Base-by-base conservation (phyloP, 495 filamentous ascomycete genomes). In the Talaromyces borbonicus region DNA sequence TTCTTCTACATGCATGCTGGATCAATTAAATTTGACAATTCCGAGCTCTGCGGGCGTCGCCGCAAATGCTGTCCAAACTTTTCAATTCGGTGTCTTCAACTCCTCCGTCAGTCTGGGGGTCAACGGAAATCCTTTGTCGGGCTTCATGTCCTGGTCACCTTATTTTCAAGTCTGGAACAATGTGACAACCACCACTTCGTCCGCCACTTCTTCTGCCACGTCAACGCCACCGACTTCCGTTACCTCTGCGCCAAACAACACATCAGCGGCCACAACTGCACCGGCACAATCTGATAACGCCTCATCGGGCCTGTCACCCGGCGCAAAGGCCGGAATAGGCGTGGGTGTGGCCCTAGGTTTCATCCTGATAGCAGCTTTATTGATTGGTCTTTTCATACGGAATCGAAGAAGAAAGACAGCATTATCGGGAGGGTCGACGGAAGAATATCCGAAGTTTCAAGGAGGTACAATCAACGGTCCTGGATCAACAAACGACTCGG, bases 71-170 rank as follows among this genome's bases (percentile, higher is more conserved):
- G 4, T 22, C 22, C 15, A 38, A 11, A 38, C 35, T 1, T 38
- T 38, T 20, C 35, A 38, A 23, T 38, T 38, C 35, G 35, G 35
- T 20, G 16, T 38, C 22, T 38, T 38, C 35, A 38, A 38, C 35
- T 38, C 35, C 3, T 38, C 35, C 11, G n/a, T 12, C 3, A n/a
- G n/a, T 38, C 35, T 38, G 1, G 35, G 35, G 8, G n/a, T 20
- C 9, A 22, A 38, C 22, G 35, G 35, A 38, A 38, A 22, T 20
- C 9, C 35, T 38, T 20, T 38, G 8, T 38, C 35, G 3, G 35
- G 35, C 1, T 38, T 38, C n/a, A 20, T 38, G 16, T 20, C 35
- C 12, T 38, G 35, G 35, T 38, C 35, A 12, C 35, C 35, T 11
- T 20, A 38, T 12, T 22, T 38, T 12, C 4, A 38, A 9, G 35